Conservation (phyloP, 768 basidiomycete species). For the Boletus rufocinnamomeus region DNA sequence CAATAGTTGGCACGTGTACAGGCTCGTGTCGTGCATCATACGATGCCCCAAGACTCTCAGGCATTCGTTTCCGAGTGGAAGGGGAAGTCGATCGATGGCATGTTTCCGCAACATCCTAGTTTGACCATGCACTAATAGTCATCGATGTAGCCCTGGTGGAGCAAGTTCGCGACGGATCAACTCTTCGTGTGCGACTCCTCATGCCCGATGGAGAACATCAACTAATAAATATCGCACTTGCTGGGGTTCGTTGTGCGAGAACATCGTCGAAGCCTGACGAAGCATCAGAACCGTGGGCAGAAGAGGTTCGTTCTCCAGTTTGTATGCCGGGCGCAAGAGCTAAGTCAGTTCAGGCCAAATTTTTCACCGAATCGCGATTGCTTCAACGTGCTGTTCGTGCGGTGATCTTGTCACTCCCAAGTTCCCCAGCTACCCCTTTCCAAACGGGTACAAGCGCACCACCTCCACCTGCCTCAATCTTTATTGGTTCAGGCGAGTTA, state of each 20-base stretch:
- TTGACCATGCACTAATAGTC: slow-evolving; percentile 10
- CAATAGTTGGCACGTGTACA: slow-evolving; percentile 32
- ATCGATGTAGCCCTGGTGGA: slow-evolving; percentile 76
- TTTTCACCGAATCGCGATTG: slow-evolving; percentile 88
- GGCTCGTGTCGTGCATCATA: slow-evolving; percentile 74
- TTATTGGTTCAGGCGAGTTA: slow-evolving; percentile 79
- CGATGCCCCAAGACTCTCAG: slow-evolving; percentile 89
- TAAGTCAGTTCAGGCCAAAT: slow-evolving; percentile 67
- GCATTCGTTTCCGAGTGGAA: slow-evolving; percentile 91
- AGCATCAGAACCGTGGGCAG: slow-evolving; percentile 78
- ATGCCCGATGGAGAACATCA: slow-evolving; percentile 91
- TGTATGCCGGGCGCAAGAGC: not conserved
- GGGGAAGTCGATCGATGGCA: slow-evolving; percentile 87
- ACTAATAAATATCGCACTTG: slow-evolving; percentile 80
- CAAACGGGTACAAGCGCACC: slow-evolving; percentile 56
- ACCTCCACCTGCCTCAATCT: slow-evolving; percentile 74
- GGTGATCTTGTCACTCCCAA: slow-evolving; percentile 78
- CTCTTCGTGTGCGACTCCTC: slow-evolving; percentile 82
- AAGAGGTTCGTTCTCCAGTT: slow-evolving; percentile 64
- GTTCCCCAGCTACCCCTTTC: slow-evolving; percentile 77
- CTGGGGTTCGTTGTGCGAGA: slow-evolving; percentile 78
- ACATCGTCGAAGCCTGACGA: slow-evolving; percentile 73
- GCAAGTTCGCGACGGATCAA: slow-evolving; percentile 90
- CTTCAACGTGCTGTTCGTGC: slow-evolving; percentile 79
- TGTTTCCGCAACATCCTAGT: slow-evolving; percentile 5